These are phyloP conservation scores for Cryptosporidium viatorum DNA, from an alignment of 169 alveolate genomes.

Conservation along the genomic window DNA sequence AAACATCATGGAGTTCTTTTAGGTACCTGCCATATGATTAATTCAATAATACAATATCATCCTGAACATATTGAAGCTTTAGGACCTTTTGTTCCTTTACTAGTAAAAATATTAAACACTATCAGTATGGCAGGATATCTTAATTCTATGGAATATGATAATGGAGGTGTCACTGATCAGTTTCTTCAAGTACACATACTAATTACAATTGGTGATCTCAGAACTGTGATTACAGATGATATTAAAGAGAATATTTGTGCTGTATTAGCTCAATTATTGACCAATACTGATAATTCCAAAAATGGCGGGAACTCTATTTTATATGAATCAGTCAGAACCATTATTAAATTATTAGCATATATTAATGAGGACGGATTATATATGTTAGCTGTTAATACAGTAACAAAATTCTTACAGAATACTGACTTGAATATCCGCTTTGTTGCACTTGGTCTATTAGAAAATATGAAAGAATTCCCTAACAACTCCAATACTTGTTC, in stretches of 20 bases:
- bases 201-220: conserved; percentile 72
- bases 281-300: conserved; percentile 93
- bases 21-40: conserved; percentile 92
- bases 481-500: conserved; percentile 57
- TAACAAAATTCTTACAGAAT: conserved; percentile 93
- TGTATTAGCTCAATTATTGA: conserved; percentile 93
- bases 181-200: conserved; percentile 90
- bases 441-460: conserved; percentile 82
- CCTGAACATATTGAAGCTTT: conserved; percentile 83
- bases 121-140: conserved; percentile 79
- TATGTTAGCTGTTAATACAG: conserved; percentile 93
- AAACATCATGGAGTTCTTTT: conserved; percentile 96
- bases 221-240: conserved; percentile 70
- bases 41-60: conserved; percentile 90
- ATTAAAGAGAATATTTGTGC: conserved; percentile 91
- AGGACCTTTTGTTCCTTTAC: conserved; percentile 65
- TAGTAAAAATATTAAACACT: conserved; percentile 79
- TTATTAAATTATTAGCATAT: conserved; percentile 80
- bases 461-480: conserved; percentile 68
- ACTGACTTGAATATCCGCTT: conserved; percentile 93
- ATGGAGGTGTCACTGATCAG: conserved; percentile 95
- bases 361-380: conserved; percentile 82
- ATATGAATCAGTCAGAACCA: conserved; percentile 97
- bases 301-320: conserved; percentile 97
- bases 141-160: conserved; percentile 88